Percentiles rank a stretch among this genome's conserved stretches.
Conservation (phyloP, 2,329 filamentous ascomycete genomes). For the Penicillium italicum region DNA sequence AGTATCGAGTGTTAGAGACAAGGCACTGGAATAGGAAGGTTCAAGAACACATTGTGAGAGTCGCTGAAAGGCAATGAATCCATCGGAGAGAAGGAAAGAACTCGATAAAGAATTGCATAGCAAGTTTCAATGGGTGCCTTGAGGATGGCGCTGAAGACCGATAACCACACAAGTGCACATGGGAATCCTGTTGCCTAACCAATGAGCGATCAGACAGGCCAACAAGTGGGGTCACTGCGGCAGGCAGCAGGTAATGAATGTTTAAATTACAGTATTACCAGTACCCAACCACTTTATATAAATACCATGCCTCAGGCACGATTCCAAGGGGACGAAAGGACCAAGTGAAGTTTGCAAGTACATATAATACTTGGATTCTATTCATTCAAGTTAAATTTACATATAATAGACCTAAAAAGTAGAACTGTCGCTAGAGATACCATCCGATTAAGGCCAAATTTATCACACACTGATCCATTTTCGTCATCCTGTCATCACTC, state of each 20-base stretch:
- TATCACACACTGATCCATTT: not conserved
- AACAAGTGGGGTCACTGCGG: constrained; percentile 23
- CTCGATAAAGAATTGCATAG: constrained; percentile 4
- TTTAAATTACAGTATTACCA: not conserved
- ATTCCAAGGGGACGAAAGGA: too few species aligned
- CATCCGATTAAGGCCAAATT: not conserved
- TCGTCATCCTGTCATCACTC: constrained; percentile 36
- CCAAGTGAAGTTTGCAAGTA: too few species aligned
- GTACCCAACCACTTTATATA: not conserved
- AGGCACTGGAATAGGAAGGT: not conserved
- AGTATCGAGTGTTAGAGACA: constrained; percentile 18
- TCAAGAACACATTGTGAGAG: constrained; percentile 17
- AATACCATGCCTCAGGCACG: not conserved
- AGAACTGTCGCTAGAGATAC: not conserved
- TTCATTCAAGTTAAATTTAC: not conserved
- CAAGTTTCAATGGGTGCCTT: constrained; percentile 21
- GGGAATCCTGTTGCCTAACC: constrained; percentile 45
- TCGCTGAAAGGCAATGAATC: constrained; percentile 8
- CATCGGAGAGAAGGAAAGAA: constrained; percentile 7
- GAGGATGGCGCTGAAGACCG: constrained; percentile 17
- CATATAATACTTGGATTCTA: not conserved
- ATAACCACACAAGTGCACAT: constrained; percentile 29
- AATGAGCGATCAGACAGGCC: constrained; percentile 27
- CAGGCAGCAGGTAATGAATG: constrained; percentile 29
- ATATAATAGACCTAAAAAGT: not conserved